Conservation (phyloP, 176 grass and related monocot genomes). For the Canna indica region DNA sequence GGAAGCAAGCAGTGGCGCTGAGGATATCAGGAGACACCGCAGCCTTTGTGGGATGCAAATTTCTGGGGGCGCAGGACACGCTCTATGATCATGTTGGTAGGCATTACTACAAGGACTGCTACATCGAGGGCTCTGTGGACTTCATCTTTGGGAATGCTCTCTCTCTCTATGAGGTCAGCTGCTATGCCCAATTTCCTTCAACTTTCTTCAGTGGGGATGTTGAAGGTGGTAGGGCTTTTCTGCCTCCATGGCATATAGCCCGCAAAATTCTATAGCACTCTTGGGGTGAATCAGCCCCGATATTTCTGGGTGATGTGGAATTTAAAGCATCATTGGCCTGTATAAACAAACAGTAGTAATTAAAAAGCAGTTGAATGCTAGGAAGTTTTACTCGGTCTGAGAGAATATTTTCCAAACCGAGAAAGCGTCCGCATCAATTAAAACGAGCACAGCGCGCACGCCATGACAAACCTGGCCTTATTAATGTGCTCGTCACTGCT, state of each 20-base stretch:
- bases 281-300: no score
- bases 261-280: no score
- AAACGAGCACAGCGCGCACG: neutral
- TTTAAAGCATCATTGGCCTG: no score
- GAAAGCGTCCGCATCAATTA: neutral
- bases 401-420: neutral
- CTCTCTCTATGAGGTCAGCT: conserved; percentile 62
- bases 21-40: conserved; percentile 80
- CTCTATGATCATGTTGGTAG: conserved; percentile 69
- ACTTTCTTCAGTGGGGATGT: neutral
- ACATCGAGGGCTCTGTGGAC: conserved; percentile 92
- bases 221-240: neutral
- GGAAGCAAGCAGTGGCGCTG: conserved; percentile 83
- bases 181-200: neutral
- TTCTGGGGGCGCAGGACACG: conserved; percentile 88
- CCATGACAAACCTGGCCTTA: neutral
- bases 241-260: neutral
- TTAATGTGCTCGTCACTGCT: neutral
- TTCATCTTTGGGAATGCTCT: conserved; percentile 98
- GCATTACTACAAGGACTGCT: conserved; percentile 93
- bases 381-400: neutral
- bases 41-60: conserved; percentile 68
- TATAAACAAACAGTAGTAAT: neutral
- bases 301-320: no score
- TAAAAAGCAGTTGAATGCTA: neutral